Evolutionary conservation across 805 yeast genomes (phyloP), one percentile per base, ranked within the genome.

Genomic region (Wickerhamomyces rabaulensis): DNA sequence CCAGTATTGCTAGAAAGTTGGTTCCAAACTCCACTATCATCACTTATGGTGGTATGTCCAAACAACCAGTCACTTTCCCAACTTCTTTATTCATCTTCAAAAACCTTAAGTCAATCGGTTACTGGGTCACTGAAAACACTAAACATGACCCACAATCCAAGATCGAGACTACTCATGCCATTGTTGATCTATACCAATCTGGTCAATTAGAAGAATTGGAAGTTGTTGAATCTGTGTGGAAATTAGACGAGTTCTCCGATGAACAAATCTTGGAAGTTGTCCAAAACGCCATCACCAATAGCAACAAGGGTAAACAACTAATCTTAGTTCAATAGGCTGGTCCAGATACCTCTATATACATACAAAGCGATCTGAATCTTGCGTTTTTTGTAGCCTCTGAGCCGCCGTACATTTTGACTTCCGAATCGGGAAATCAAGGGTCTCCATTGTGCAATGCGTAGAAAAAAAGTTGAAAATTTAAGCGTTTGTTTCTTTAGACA

Each of bases 1-100:
- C 95, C 0, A 84, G 84, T 38, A 74, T 94, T 55, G 92, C 96
- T 9, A 76, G 97, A 55, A 92, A 90, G 63, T 74, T 94, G 46
- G 81, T 80, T 35, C 68, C 71, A 15, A 80, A 87, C 56, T 96
- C 94, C 1, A 76, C 82, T 41, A 70, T 94, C 73, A 79, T 90
- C 55, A 89, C 98, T 1, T 94, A 94, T 61, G 99, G 99, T 29
- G 98, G 96, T 35, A 94, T 94, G 99, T 88, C 97, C 3, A 82
- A 84, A 73, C 91, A 88, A 68, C 99, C 99, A 2, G 95, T 94
- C 10, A 77, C 79, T n/a, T 67, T 94, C 46, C 97, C 98, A 36
- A 89, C 97, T 1, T 80, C 95, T 0, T 69, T 87, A 49, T 87
- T 87, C 61, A 91, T 94, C 53, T 94, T 94, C 74, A 94, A 92